Base-by-base conservation (phyloP, 345 rosid genomes). In the Pistacia vera region DNA sequence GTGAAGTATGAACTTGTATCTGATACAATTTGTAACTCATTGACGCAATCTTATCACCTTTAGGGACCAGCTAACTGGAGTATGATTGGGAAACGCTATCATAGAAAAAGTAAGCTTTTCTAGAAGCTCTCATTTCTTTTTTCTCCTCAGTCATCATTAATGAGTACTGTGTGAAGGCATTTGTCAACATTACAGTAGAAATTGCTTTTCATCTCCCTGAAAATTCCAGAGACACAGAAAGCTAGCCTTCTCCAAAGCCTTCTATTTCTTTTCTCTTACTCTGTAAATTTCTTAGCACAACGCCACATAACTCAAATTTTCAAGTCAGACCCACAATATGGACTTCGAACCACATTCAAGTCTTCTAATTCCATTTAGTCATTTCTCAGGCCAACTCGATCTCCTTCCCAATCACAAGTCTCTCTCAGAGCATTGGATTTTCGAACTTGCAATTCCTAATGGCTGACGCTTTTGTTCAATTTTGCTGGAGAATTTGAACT, bases 401-500 rank as follows among this genome's bases (percentile, higher is more conserved):
- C 52, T 11, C 12, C 63, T 70, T 56, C 33, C 25, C 52, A 56
- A 56, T n/a, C 51, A 38, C n/a, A 35, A 11, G 57, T 38, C 8
- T 57, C 51, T 38, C 64, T 2, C 13, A n/a, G 28, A 54, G 13
- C 18, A 33, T 35, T 12, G 11, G 2, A 38, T 51, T 71, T 38
- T 35, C 12, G 6, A 16, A 71, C 64, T 38, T 12, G 54, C 35
- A 3, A 38, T 33, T 55, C 8, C 38, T 11, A n/a, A 57, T 57
- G 64, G 74, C 54, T 3, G 65, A 71, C 4, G 56, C 16, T 59
- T 59, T 44, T 38, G 5, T 60, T 16, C 41, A 22, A 4, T 72
- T 60, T 14, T 69, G 46, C 72, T 33, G 28, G 61, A 33, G 17
- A 69, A 54, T 33, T 52, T 69, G 72, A 69, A 33, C 61, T 69